Conservation (phyloP, 306 rosid genomes). For the Mucuna pruriens region DNA sequence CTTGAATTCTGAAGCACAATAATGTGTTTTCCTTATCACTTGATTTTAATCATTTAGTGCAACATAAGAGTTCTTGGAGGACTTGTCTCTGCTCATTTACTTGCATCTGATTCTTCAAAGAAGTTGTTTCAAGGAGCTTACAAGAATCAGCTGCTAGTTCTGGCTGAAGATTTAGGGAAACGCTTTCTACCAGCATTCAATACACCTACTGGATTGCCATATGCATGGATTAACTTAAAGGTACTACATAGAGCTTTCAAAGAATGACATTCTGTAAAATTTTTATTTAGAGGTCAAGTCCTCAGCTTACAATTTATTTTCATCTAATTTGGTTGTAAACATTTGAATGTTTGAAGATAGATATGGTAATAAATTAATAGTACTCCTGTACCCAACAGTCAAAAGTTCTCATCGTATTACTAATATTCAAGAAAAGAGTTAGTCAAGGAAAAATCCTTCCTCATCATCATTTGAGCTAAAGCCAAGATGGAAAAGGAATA, state of each 20-base stretch:
- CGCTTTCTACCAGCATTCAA: conserved; percentile 86
- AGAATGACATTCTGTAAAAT: conserved; percentile 1
- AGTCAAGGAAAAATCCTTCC: neutral
- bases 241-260: conserved; percentile 45
- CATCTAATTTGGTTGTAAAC: conserved; percentile 1
- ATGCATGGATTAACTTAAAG: conserved; percentile 97
- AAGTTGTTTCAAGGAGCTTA: conserved; percentile 67
- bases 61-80: conserved; percentile 99
- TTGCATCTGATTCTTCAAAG: conserved; percentile 86
- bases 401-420: conserved; percentile 16
- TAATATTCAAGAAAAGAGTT: neutral
- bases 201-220: conserved; percentile 96
- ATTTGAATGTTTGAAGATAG: conserved; percentile 20
- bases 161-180: conserved; percentile 92
- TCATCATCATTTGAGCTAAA: conserved; percentile 17
- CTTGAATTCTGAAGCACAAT: conserved; percentile 33
- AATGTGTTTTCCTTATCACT: conserved; percentile 37
- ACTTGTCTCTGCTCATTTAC: conserved; percentile 94
- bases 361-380: conserved; percentile 1
- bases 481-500: conserved; percentile 2
- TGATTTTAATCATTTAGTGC: conserved; percentile 75
- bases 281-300: neutral
- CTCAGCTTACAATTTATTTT: neutral
- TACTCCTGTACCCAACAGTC: neutral
- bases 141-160: conserved; percentile 69